Evolutionary conservation across 78 protist species (phyloP).

Genomic region (Protostelium mycophagum): DNA sequence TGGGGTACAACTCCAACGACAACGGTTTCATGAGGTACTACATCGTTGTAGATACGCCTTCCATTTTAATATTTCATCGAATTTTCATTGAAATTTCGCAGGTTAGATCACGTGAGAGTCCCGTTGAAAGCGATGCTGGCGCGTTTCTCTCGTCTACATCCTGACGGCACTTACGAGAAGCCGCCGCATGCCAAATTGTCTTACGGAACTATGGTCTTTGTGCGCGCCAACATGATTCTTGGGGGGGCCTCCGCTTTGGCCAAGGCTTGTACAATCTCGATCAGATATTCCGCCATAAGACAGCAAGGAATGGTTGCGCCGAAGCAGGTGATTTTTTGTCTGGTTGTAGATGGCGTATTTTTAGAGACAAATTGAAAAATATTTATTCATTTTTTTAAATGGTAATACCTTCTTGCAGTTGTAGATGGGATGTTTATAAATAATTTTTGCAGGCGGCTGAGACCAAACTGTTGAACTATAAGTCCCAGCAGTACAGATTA

Average conservation of each 20-base stretch:
- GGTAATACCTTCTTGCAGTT: no score
- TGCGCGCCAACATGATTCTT: constrained; percentile 32
- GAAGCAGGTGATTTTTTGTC: not conserved
- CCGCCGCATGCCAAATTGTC: constrained; percentile 46
- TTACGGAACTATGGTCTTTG: constrained; percentile 56
- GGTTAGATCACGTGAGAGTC: constrained; percentile 28
- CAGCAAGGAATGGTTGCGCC: constrained; percentile 22
- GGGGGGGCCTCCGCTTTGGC: constrained; percentile 17
- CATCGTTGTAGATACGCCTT: not conserved
- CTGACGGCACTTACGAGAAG: constrained; percentile 41
- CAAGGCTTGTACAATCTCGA: constrained; percentile 55
- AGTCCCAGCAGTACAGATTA: constrained; percentile 30
- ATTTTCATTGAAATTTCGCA: no score
- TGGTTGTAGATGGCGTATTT: not conserved
- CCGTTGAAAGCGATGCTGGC: constrained; percentile 26
- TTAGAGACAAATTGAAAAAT: no score
- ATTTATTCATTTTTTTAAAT: no score
- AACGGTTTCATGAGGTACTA: constrained; percentile 21
- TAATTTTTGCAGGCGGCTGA: not conserved
- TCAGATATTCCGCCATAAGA: constrained; percentile 59
- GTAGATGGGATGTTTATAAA: not conserved
- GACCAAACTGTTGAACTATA: constrained; percentile 20
- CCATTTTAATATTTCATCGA: not conserved
- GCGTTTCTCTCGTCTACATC: constrained; percentile 12
- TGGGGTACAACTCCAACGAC: constrained; percentile 30